Evolutionary conservation across 129 eudicot genomes (phyloP), one percentile per base, ranked within the genome.

Genomic region (Lactuca sativa): DNA sequence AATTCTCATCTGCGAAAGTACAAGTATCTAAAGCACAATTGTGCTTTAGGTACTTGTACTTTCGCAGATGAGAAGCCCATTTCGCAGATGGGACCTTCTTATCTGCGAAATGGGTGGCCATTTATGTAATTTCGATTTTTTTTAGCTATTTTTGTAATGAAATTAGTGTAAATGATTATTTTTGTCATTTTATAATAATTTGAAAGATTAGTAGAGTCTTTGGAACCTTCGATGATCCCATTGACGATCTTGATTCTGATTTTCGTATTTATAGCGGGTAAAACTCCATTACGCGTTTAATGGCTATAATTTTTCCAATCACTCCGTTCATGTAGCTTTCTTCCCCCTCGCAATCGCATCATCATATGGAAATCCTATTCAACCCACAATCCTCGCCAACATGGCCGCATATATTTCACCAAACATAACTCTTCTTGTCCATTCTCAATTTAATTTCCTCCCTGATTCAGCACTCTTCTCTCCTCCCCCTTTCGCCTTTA

Each of bases 401-500:
- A 78, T 59, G 66, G 51, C 16, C 74, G 73, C 56, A 38, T 43
- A 72, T 72, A 72, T 17, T 49, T 44, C 44, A 62, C 37, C 52
- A 53, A 34, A 15, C 73, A 55, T 51, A 59, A 9, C 52, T 52
- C 68, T 56, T 17, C 48, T 25, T 57, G 72, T 41, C n/a, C 31
- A 13, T 15, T 6, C 74, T 66, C 83, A 34, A 37, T 55, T 32
- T 21, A 37, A 69, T 10, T 18, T 64, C 18, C 11, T 62, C 76
- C 75, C 66, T 71, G 61, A 67, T 62, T 56, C 59, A 72, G 7
- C 54, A 75, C 78, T 66, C 58, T 31, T 13, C 59, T 31, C 57
- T 62, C 18, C 61, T 9, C 64, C 62, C 31, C 49, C 79, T 77
- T 67, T 69, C 44, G 32, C 67, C 86, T 88, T 85, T 85, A 66